phyloP scores from a whole-genome alignment of 2,329 filamentous ascomycete genomes.

The Diplodia intermedia region DNA sequence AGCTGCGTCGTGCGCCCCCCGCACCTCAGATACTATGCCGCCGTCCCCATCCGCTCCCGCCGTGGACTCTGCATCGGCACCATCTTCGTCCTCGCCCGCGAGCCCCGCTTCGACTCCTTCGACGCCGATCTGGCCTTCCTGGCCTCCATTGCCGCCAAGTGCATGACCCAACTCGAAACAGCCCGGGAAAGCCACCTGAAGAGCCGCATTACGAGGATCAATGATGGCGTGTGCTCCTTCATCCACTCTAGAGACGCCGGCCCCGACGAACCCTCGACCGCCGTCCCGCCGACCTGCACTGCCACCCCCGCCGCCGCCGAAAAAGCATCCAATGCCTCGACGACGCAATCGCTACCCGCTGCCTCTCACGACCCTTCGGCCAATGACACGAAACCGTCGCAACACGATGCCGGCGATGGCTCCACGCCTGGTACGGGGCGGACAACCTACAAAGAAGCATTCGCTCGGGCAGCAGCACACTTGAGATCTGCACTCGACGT shows the following conservation, averaged over 20 bases:
- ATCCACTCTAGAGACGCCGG: constrained; percentile 19
- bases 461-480: constrained; percentile 35
- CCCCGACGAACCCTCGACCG: constrained; percentile 7
- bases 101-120: constrained; percentile 13
- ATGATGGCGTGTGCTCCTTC: constrained; percentile 24
- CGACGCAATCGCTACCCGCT: neutral
- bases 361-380: neutral
- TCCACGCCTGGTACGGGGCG: neutral
- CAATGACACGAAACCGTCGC: neutral
- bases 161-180: constrained; percentile 34
- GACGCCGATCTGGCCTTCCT: constrained; percentile 31
- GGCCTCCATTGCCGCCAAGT: constrained; percentile 31
- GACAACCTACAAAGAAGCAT: constrained; percentile 36
- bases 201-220: constrained; percentile 26
- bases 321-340: neutral
- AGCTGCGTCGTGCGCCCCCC: constrained; percentile 24
- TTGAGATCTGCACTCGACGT: constrained; percentile 34
- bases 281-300: neutral
- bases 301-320: neutral
- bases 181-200: constrained; percentile 33
- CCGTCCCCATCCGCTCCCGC: constrained; percentile 32
- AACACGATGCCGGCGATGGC: neutral
- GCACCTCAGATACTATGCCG: constrained; percentile 33
- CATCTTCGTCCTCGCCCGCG: constrained; percentile 34
- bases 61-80: constrained; percentile 34